These are phyloP conservation scores for Nicotiana otophora DNA, from an alignment of 257 asterid species.

Conservation along the genomic window DNA sequence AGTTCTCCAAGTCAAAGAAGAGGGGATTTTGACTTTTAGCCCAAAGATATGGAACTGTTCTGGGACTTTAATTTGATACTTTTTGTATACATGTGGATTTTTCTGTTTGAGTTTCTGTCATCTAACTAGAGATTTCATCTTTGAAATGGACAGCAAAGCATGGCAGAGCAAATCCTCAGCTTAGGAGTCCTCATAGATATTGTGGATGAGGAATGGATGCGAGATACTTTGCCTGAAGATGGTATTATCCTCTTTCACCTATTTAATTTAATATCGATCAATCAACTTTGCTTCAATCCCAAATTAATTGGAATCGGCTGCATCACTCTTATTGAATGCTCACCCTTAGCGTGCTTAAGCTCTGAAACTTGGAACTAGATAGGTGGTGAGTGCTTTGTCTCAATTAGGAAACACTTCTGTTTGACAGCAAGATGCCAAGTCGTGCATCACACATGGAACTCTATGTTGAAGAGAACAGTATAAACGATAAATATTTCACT, in stretches of 20 bases:
- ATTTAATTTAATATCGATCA: not conserved
- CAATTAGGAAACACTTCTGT: not conserved
- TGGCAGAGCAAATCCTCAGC: constrained; percentile 54
- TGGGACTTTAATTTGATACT: not conserved
- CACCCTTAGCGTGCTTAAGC: not conserved
- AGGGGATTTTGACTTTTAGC: not conserved
- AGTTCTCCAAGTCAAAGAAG: not conserved
- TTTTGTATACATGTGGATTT: not conserved
- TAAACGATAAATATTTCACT: not conserved
- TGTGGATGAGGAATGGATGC: constrained; percentile 88
- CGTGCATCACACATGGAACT: not conserved
- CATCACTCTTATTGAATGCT: not conserved
- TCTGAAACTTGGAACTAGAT: not conserved
- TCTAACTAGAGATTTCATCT: not conserved
- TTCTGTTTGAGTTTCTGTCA: not conserved
- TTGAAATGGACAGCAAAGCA: constrained; percentile 4
- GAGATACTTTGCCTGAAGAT: constrained; percentile 70
- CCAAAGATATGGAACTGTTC: not conserved
- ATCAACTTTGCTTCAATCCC: not conserved
- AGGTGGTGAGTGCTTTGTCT: not conserved
- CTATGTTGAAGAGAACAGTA: not conserved
- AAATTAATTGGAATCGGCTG: not conserved
- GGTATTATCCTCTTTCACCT: constrained; percentile 27
- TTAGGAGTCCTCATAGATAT: constrained; percentile 59
- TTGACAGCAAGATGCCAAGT: not conserved